Evolutionary conservation across 805 yeast species (phyloP).

Genomic region (Maudiozyma barnettii): DNA sequence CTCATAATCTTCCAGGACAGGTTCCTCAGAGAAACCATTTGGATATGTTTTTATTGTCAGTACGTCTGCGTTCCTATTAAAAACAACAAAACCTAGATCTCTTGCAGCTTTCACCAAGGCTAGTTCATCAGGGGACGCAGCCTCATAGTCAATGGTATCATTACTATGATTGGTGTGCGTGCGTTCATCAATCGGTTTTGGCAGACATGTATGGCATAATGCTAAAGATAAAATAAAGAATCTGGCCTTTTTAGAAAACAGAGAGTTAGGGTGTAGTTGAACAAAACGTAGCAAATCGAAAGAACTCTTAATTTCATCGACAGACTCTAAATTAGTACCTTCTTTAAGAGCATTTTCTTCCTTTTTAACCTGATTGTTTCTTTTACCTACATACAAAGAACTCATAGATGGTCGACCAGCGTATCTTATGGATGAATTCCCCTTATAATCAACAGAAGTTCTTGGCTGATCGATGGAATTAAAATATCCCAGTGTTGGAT

Average conservation of each 20-base stretch:
- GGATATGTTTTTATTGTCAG: conserved; percentile 75
- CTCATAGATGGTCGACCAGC: conserved; percentile 54
- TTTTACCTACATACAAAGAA: conserved; percentile 22
- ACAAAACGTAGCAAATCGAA: conserved; percentile 58
- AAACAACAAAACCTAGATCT: conserved; percentile 85
- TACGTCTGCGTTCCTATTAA: conserved; percentile 50
- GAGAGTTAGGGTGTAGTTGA: conserved; percentile 59
- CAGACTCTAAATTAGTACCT: conserved; percentile 7
- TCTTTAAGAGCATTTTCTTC: conserved; percentile 8
- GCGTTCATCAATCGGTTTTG: conserved; percentile 34
- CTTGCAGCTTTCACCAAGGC: conserved; percentile 92
- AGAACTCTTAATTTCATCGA: conserved; percentile 39
- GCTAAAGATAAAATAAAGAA: conserved; percentile 78
- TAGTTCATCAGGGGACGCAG: conserved; percentile 93
- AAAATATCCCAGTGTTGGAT: too few relatives aligned
- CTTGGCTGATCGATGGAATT: conserved; percentile 8
- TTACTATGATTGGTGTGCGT: conserved; percentile 16
- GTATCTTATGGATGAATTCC: conserved; percentile 33
- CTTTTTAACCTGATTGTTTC: background rate
- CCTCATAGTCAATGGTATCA: conserved; percentile 66
- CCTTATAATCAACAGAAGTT: conserved; percentile 34
- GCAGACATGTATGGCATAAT: conserved; percentile 83
- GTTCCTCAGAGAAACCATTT: conserved; percentile 57
- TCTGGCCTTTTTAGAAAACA: conserved; percentile 62
- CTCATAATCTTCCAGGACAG: conserved; percentile 60